Evolutionary conservation across 2,329 filamentous ascomycete species (phyloP).

Genomic region (Clonostachys sp.): DNA sequence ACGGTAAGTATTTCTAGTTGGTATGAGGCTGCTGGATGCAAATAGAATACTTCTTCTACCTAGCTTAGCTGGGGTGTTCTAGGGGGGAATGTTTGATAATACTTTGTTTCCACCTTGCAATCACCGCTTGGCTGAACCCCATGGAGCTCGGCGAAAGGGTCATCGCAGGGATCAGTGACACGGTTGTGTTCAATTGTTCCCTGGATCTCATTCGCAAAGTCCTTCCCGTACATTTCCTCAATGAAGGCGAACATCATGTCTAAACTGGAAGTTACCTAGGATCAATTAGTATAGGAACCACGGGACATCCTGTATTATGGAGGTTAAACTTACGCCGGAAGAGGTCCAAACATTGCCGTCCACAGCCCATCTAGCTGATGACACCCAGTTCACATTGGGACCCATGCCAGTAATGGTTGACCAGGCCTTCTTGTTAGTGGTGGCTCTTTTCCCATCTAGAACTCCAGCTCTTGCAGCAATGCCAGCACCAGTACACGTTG

Average conservation of each 20-base stretch:
- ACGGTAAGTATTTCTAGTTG: no score
- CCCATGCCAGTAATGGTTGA: constrained; percentile 34
- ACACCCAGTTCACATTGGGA: constrained; percentile 45
- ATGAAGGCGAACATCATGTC: constrained; percentile 57
- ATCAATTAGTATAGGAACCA: no score
- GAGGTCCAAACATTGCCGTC: constrained; percentile 56
- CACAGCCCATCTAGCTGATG: constrained; percentile 48
- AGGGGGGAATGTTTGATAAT: rapidly evolving
- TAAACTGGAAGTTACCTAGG: constrained; percentile 33
- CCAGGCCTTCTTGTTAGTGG: constrained; percentile 61
- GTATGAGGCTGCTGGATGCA: no score
- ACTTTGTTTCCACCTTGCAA: no score
- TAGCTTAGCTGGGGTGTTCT: no score
- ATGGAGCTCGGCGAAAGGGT: constrained; percentile 5
- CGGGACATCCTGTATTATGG: no score
- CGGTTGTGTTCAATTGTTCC: constrained; percentile 5
- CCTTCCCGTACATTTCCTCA: constrained; percentile 43
- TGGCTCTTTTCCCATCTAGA: constrained; percentile 54
- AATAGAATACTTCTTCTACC: no score
- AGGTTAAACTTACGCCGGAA: constrained; percentile 45
- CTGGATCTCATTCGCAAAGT: constrained; percentile 9
- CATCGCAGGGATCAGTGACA: constrained; percentile 3
- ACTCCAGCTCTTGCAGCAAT: constrained; percentile 52
- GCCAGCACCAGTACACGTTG: constrained; percentile 60
- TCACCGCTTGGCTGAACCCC: no score